Evolutionary conservation across 2,329 filamentous ascomycete species (phyloP), one percentile per base, ranked within the genome.

Genomic region (Colletotrichum shisoi): DNA sequence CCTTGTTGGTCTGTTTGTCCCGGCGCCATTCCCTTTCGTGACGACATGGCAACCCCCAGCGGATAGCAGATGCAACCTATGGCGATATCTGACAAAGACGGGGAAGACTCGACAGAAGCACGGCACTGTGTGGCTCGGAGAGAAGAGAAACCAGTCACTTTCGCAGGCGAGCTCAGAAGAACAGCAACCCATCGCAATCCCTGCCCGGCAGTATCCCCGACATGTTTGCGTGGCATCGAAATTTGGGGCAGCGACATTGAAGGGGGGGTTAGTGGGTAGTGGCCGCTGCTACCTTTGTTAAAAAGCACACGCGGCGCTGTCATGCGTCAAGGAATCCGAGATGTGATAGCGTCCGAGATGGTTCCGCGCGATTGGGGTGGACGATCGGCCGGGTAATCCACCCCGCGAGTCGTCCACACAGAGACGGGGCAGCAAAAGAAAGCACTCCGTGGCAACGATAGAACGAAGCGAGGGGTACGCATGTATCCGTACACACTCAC

Each of bases 331-430:
- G 13, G 39, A 21, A 31, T 56, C 17, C 59, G 64, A 67, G 48
- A 64, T 64, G 24, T 67, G 64, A 64, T 44, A 49, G 37, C 44
- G 48, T 48, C 34, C 46, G 48, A 46, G 48, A 63, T 59, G 54
- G 63, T 63, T 64, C 54, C 64, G 54, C 61, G 42, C 64, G 54
- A 59, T 59, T 64, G 60, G 64, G 61, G 48, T 42, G n/a, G 51
- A 13, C 61, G 64, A 67, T 67, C 64, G 48, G 21, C 54, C 64
- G 60, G 60, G 64, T 53, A 67, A 57, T 52, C 54, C 56, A 64
- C 61, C 64, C 61, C 61, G 44, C 60, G 53, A 61, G 40, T 24
- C 57, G 63, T 42, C 63, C 17, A 67, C 61, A 56, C 8, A 34
- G 54, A 44, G 48, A 60, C 19, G 48, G 61, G 51, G 34, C 17